Base-by-base conservation (phyloP, 129 eudicot genomes). In the Apium graveolens region DNA sequence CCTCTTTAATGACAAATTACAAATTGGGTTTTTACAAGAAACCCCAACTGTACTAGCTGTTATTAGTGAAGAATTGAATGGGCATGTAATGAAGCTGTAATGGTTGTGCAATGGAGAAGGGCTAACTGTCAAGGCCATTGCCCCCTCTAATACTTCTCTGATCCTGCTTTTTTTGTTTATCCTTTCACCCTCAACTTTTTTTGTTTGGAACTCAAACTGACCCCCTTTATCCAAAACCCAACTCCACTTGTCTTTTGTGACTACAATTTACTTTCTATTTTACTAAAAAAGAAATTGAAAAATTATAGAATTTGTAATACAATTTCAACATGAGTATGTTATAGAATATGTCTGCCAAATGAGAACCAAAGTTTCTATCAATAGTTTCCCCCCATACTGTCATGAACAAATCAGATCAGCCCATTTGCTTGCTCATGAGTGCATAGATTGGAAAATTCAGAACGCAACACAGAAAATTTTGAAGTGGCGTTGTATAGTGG, bases 1-100 rank as follows among this genome's bases (percentile, higher is more conserved):
- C 34, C 63, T 82, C 55, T 81, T 84, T 34, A 57, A 81, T 32
- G 71, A 29, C 75, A 77, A 77, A 57, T 7, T 78, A 37, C 81
- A 75, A 78, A 65, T 70, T 75, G 84, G 74, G 31, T 32, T 82
- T 70, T 42, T 34, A 80, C 66, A 76, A 35, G 78, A 71, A 69
- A 82, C 69, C 41, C 78, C 62, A 37, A 68, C 31, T 38, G 76
- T 31, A 44, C 11, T 31, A 24, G 79, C 24, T 53, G 86, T 41
- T 68, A 79, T 80, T 70, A 80, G 75, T 38, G 86, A 79, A 77
- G 35, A 72, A 80, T 45, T 78, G 86, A 70, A 82, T 74, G 68
- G 76, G 81, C 35, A 82, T 9, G 66, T 1, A n/a, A n/a, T n/a
- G 83, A 37, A 37, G 83, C 79, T 20, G 86, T 91, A 93, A 91